A percentile compares a stretch with the other conserved stretches of the same genome.
phyloP scores from a whole-genome alignment of 2,329 filamentous ascomycete genomes.

The Scorias spongiosa region DNA sequence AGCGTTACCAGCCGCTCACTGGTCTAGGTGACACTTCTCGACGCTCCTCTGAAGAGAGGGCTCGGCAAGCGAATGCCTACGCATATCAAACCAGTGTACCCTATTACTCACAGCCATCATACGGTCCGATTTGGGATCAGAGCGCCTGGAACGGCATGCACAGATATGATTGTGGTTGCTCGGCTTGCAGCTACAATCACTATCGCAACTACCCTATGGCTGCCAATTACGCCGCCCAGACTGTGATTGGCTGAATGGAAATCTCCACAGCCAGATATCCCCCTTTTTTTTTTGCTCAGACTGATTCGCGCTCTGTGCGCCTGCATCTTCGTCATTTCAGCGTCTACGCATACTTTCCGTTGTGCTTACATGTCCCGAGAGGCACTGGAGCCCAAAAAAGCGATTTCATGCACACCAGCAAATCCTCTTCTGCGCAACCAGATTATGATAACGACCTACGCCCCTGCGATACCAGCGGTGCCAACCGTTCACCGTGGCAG shows the following conservation, averaged over 20 bases:
- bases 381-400: too few species aligned
- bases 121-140: constrained; percentile 19
- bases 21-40: constrained; percentile 20
- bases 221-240: constrained; percentile 18
- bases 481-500: too few species aligned
- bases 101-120: constrained; percentile 16
- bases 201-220: constrained; percentile 19
- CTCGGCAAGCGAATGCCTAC: constrained; percentile 14
- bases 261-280: too few species aligned
- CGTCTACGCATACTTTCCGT: neutral
- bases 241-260: constrained; percentile 23
- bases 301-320: neutral
- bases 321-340: neutral
- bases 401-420: too few species aligned
- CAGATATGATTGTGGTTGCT: constrained; percentile 21
- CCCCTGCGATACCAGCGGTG: too few species aligned
- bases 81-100: constrained; percentile 11
- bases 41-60: constrained; percentile 17
- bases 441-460: too few species aligned
- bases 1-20: constrained; percentile 18
- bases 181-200: constrained; percentile 20
- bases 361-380: too few species aligned
- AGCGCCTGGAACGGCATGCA: constrained; percentile 17
- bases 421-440: too few species aligned
- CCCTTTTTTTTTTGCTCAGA: too few species aligned